Conservation (phyloP, 305 asterid species). For the Fraxinus floribunda region DNA sequence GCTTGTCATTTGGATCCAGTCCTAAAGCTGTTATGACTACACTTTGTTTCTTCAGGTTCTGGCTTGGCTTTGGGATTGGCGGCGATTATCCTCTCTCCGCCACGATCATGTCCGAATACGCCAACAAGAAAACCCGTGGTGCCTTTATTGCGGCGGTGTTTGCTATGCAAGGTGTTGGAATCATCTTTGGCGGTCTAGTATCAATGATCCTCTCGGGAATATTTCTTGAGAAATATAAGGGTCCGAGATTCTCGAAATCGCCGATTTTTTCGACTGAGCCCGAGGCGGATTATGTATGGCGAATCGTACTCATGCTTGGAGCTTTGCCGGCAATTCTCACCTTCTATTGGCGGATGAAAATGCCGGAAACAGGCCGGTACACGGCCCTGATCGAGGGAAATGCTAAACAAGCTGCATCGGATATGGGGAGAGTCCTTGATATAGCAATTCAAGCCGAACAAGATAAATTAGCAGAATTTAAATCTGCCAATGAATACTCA, state of each 20-base stretch:
- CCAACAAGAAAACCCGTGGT: conserved; percentile 48
- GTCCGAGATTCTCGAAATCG: conserved; percentile 25
- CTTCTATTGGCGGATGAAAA: conserved; percentile 45
- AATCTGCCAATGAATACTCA: conserved; percentile 6
- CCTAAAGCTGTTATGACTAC: conserved; percentile 37
- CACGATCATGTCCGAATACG: conserved; percentile 49
- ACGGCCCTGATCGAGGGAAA: conserved; percentile 42
- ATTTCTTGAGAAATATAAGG: not conserved
- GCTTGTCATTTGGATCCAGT: conserved; percentile 32
- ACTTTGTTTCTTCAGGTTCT: conserved; percentile 40
- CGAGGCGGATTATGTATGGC: conserved; percentile 40
- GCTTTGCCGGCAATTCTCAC: conserved; percentile 39
- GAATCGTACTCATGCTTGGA: conserved; percentile 44
- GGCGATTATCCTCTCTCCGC: conserved; percentile 51
- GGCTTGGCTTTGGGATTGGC: conserved; percentile 46
- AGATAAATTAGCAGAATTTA: not conserved
- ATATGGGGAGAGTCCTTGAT: conserved; percentile 41
- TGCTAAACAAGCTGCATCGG: conserved; percentile 32
- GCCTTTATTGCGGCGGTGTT: conserved; percentile 44
- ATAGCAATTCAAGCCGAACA: conserved; percentile 31
- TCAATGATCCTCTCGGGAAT: not conserved
- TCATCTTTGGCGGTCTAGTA: not conserved
- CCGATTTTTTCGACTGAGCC: conserved; percentile 20
- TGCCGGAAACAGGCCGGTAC: conserved; percentile 53
- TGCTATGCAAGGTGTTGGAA: conserved; percentile 38